Evolutionary conservation across 1,139 yeast species (phyloP).

Genomic region (Yamadazyma buinensis): DNA sequence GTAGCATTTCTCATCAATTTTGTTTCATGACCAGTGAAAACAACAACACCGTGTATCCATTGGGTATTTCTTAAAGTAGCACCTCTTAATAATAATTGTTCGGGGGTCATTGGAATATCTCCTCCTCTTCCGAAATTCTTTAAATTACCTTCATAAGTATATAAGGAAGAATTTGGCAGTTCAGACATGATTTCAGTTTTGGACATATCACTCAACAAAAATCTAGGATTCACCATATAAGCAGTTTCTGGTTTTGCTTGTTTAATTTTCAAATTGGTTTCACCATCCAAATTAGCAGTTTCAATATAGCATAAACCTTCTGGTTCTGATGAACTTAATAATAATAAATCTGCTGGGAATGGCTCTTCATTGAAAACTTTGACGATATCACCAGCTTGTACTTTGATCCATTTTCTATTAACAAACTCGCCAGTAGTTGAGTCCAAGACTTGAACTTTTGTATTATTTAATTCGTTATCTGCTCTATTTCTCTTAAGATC

Average conservation of each 20-base stretch:
- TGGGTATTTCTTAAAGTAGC: slow-evolving; percentile 93
- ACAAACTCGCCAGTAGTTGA: slow-evolving; percentile 58
- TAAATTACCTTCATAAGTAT: slow-evolving; percentile 90
- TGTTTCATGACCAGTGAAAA: slow-evolving; percentile 97
- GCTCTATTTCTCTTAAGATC: slow-evolving; percentile 87
- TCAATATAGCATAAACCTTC: slow-evolving; percentile 97
- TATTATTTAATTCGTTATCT: slow-evolving; percentile 83
- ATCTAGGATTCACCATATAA: slow-evolving; percentile 63
- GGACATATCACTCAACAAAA: slow-evolving; percentile 40
- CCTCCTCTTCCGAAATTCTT: slow-evolving; percentile 49
- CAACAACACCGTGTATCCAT: slow-evolving; percentile 91
- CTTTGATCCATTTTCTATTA: slow-evolving; percentile 77
- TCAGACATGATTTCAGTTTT: slow-evolving; percentile 62
- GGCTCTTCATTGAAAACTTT: slow-evolving; percentile 84
- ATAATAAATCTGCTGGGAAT: slow-evolving; percentile 87
- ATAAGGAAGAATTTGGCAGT: slow-evolving; percentile 90
- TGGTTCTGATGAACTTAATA: slow-evolving; percentile 91
- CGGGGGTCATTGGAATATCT: slow-evolving; percentile 75
- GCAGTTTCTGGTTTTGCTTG: slow-evolving; percentile 83
- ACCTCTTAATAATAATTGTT: slow-evolving; percentile 88
- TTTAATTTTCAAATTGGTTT: slow-evolving; percentile 91
- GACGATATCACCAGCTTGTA: slow-evolving; percentile 88
- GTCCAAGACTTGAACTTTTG: slow-evolving; percentile 69
- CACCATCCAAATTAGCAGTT: slow-evolving; percentile 97
- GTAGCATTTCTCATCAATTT: slow-evolving; percentile 98